Percentiles rank a stretch among this genome's conserved stretches.
Evolutionary conservation across 257 asterid genomes (phyloP).

Genomic region (Solanum medicagineum): DNA sequence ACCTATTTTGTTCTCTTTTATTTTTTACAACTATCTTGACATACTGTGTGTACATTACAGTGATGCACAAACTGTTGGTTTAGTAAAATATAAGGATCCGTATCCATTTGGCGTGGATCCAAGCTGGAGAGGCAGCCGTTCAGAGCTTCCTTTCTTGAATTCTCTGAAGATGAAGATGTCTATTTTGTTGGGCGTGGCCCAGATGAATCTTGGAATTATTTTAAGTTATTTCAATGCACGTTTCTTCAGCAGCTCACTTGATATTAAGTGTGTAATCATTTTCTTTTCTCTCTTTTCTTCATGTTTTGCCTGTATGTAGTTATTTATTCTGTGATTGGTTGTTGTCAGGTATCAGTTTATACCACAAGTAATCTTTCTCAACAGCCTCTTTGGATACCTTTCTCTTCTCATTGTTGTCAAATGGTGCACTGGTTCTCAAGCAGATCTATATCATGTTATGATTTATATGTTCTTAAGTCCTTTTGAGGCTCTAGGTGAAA

Average conservation of each 20-base stretch:
- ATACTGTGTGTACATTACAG: slow-evolving; percentile 1
- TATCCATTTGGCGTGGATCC: slow-evolving; percentile 15
- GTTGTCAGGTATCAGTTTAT: slow-evolving; percentile 73
- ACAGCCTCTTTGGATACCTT: slow-evolving; percentile 88
- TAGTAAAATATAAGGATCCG: slow-evolving; percentile 1
- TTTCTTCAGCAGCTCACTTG: slow-evolving; percentile 4
- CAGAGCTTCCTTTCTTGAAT: slow-evolving; percentile 11
- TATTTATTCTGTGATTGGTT: slow-evolving; percentile 13
- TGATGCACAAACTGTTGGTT: slow-evolving; percentile 5
- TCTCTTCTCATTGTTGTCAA: slow-evolving; percentile 67
- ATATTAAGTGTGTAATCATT: slow-evolving; percentile 5
- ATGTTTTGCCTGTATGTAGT: not conserved
- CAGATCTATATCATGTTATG: slow-evolving; percentile 94
- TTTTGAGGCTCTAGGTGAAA: slow-evolving; percentile 76
- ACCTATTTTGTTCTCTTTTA: not conserved
- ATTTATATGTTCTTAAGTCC: slow-evolving; percentile 95
- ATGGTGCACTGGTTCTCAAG: slow-evolving; percentile 93
- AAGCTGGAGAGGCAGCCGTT: slow-evolving; percentile 11
- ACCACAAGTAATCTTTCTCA: slow-evolving; percentile 83
- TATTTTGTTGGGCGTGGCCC: slow-evolving; percentile 9
- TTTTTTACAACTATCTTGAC: not conserved
- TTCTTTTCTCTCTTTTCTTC: not conserved
- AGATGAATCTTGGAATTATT: slow-evolving; percentile 7
- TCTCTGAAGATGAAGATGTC: slow-evolving; percentile 14
- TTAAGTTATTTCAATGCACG: slow-evolving; percentile 8